phyloP scores from a whole-genome alignment of 495 filamentous ascomycete genomes.

The Aspergillus bridgeri region DNA sequence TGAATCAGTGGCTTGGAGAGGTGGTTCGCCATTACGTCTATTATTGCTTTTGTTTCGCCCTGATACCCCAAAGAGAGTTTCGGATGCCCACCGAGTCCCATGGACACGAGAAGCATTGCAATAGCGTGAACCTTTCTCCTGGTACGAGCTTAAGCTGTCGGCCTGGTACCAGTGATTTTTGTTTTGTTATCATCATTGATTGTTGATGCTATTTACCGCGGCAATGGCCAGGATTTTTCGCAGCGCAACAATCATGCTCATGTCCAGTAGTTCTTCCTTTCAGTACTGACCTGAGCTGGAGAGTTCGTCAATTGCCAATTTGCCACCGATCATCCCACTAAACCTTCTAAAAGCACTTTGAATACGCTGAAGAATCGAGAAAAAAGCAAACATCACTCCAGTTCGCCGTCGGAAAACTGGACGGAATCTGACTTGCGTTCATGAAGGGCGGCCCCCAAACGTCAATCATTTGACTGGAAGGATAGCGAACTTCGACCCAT shows the following conservation, averaged over 20 bases:
- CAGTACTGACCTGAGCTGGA: background rate
- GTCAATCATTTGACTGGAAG: background rate
- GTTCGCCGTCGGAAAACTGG: background rate
- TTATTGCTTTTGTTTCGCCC: background rate
- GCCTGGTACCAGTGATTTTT: background rate
- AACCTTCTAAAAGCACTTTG: too few species aligned
- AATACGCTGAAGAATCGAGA: background rate
- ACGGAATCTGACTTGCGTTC: background rate
- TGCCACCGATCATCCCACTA: too few species aligned
- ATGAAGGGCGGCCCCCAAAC: background rate
- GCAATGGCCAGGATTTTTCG: background rate
- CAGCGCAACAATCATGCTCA: background rate
- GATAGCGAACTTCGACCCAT: background rate
- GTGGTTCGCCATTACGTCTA: background rate
- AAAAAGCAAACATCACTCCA: background rate
- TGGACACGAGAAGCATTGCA: background rate
- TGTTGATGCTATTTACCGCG: background rate
- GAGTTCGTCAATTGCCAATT: background rate
- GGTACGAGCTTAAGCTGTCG: constrained; percentile 3
- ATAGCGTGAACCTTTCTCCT: constrained; percentile 7
- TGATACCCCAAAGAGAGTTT: background rate
- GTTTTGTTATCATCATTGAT: too few species aligned
- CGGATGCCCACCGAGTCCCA: constrained; percentile 3
- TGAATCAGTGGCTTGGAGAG: background rate
- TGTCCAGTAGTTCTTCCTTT: background rate